Conservation (phyloP, 1,284 basidiomycete species). For the Malassezia sp. region DNA sequence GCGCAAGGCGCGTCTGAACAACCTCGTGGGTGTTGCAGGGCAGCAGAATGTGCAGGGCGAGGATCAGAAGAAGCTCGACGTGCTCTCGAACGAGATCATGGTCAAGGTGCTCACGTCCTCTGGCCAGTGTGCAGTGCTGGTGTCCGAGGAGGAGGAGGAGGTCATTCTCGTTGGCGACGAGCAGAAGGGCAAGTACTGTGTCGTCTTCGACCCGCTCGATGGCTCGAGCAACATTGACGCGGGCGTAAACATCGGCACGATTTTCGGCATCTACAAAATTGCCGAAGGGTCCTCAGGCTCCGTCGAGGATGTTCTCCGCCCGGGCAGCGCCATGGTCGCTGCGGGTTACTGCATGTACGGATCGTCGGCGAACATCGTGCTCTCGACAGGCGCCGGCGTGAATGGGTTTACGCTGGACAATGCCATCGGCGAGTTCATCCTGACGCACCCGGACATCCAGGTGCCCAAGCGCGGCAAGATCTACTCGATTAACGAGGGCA, state of each 20-base stretch:
- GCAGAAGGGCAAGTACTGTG: constrained; percentile 57
- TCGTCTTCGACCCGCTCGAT: constrained; percentile 97
- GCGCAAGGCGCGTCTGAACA: constrained; percentile 89
- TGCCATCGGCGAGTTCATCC: constrained; percentile 77
- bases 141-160: constrained; percentile 89
- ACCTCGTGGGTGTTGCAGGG: constrained; percentile 92
- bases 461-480: constrained; percentile 93
- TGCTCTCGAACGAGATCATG: constrained; percentile 99
- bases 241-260: constrained; percentile 99
- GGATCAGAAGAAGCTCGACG: constrained; percentile 98
- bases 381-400: constrained; percentile 88
- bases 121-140: constrained; percentile 88
- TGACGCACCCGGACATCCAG: constrained; percentile 93
- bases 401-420: constrained; percentile 98
- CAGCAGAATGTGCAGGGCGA: constrained; percentile 95
- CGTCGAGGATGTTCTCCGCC: constrained; percentile 76
- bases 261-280: constrained; percentile 92
- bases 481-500: constrained; percentile 99
- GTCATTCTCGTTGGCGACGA: constrained; percentile 68
- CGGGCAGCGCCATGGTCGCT: constrained; percentile 93
- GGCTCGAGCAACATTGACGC: constrained; percentile 98
- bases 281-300: constrained; percentile 62
- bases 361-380: constrained; percentile 90
- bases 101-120: constrained; percentile 78
- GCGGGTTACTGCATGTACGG: constrained; percentile 79